Conservation (phyloP, 202 grass and related monocot genomes). For the Panicum hallii region DNA sequence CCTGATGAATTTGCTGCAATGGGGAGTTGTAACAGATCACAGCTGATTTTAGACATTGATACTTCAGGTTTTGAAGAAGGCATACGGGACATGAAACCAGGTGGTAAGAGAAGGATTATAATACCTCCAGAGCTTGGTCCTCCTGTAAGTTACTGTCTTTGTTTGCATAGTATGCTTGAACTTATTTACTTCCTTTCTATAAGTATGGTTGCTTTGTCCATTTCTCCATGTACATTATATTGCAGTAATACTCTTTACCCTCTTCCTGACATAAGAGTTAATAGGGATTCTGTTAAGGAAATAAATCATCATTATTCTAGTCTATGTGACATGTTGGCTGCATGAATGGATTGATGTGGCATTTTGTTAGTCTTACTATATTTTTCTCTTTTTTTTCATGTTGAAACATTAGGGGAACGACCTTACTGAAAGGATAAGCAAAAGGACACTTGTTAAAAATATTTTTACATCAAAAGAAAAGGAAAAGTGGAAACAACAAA, state of each 20-base stretch:
- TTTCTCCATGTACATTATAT: slow-evolving; percentile 17
- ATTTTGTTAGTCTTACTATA: neutral
- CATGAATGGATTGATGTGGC: neutral
- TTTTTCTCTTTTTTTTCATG: neutral
- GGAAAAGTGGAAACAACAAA: neutral
- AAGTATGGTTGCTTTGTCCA: slow-evolving; percentile 3
- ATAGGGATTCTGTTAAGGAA: neutral
- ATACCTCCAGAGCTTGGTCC: slow-evolving; percentile 98
- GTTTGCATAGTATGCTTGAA: slow-evolving; percentile 22
- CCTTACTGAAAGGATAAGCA: slow-evolving; percentile 4
- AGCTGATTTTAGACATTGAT: slow-evolving; percentile 44
- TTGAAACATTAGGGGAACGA: neutral
- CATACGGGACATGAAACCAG: slow-evolving; percentile 71
- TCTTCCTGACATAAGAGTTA: slow-evolving; percentile 8
- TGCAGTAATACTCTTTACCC: slow-evolving; percentile 3
- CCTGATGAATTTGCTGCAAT: slow-evolving; percentile 1
- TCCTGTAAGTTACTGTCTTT: slow-evolving; percentile 70
- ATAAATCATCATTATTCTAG: neutral
- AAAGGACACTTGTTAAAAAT: neutral
- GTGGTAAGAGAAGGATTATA: slow-evolving; percentile 89
- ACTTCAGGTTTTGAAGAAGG: slow-evolving; percentile 85
- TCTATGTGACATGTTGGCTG: neutral
- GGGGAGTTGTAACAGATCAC: slow-evolving; percentile 10
- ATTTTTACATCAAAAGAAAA: slow-evolving; percentile 16
- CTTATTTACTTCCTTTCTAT: slow-evolving; percentile 26